A percentile compares a stretch with the other conserved stretches of the same genome.
These are phyloP conservation scores for Paramecium sexaurelia DNA, from an alignment of 73 alveolate species.

Conservation along the genomic window DNA sequence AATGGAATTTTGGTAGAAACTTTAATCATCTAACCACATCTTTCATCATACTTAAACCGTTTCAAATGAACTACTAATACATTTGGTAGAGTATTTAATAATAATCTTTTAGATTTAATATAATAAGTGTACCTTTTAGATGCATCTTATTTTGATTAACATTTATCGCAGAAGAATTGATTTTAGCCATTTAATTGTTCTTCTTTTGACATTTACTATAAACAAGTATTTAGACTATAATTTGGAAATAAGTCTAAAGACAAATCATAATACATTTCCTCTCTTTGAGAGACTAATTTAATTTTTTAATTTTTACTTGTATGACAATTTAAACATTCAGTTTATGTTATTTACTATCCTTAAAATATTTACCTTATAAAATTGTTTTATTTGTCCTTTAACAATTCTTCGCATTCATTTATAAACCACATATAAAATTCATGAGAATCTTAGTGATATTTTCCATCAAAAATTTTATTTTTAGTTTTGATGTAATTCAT, in stretches of 20 bases:
- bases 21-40: slow-evolving; percentile 56
- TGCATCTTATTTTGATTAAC: slow-evolving; percentile 65
- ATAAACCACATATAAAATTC: slow-evolving; percentile 68
- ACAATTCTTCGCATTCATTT: slow-evolving; percentile 53
- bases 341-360: slow-evolving; percentile 56
- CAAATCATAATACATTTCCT: slow-evolving; percentile 59
- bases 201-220: slow-evolving; percentile 31
- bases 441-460: slow-evolving; percentile 66
- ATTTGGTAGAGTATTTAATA: slow-evolving; percentile 27
- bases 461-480: slow-evolving; percentile 60
- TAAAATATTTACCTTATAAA: slow-evolving; percentile 49
- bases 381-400: slow-evolving; percentile 47
- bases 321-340: slow-evolving; percentile 45
- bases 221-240: slow-evolving; percentile 38
- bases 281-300: slow-evolving; percentile 56
- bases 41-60: slow-evolving; percentile 67
- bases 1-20: slow-evolving; percentile 54
- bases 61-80: slow-evolving; percentile 52
- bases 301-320: slow-evolving; percentile 12
- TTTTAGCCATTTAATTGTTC: slow-evolving; percentile 58
- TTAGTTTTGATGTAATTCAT: slow-evolving; percentile 62
- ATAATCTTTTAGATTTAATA: neutral
- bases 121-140: slow-evolving; percentile 7
- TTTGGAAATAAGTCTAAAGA: slow-evolving; percentile 47
- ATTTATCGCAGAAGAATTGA: slow-evolving; percentile 60